phyloP scores from a whole-genome alignment of 148 eudicot species.

The Arbutus unedo region DNA sequence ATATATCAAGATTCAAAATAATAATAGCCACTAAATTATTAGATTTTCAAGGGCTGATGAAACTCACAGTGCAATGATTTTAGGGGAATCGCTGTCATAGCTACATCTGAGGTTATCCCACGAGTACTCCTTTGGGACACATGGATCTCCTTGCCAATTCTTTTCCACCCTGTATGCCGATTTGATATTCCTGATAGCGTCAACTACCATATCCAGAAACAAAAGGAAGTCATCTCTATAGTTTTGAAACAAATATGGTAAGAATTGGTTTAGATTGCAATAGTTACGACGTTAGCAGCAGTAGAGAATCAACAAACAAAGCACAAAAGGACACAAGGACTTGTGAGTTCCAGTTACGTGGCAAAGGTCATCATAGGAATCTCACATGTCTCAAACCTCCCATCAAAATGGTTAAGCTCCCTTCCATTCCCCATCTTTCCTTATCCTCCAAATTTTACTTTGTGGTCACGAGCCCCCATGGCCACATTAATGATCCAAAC shows the following conservation, averaged over 20 bases:
- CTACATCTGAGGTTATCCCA: neutral
- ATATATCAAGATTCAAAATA: neutral
- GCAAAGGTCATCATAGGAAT: neutral
- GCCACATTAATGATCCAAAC: neutral
- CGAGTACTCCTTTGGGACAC: constrained; percentile 26
- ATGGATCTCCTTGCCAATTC: constrained; percentile 62
- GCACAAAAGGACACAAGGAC: neutral
- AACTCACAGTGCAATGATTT: neutral
- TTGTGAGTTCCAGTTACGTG: neutral
- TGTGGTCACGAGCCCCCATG: neutral
- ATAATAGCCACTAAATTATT: neutral
- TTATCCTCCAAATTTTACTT: neutral
- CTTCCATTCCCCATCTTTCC: neutral
- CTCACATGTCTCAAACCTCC: neutral
- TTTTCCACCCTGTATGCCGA: constrained; percentile 23
- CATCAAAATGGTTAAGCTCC: neutral
- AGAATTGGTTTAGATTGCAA: neutral
- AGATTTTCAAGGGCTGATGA: neutral
- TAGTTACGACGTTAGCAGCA: neutral
- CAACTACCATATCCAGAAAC: constrained; percentile 20
- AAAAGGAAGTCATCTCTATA: neutral
- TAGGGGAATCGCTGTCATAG: neutral
- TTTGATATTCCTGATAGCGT: constrained; percentile 33
- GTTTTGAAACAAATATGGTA: neutral
- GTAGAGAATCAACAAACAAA: neutral